Evolutionary conservation across 352 stramenopile species (phyloP), one percentile per base, ranked within the genome.

Genomic region (Halophytophthora polymorphica): DNA sequence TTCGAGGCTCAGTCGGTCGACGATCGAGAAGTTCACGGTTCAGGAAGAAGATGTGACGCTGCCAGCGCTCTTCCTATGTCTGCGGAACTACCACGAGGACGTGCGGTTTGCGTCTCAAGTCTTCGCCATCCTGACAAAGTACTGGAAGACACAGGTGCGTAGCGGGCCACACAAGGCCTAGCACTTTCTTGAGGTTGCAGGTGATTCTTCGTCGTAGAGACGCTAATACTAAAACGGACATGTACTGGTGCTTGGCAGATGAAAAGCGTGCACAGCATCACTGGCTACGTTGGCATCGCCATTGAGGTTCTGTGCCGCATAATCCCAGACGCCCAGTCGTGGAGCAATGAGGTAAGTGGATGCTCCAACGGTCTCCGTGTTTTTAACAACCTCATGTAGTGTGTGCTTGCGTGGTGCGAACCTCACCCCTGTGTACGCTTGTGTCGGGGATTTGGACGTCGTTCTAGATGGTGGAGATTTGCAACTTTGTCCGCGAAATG

Each of bases 401-500:
- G n/a, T n/a, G n/a, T n/a, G n/a, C n/a, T 12, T 39, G 13, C 23
- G 11, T 43, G 22, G 33, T 25, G 17, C 13, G 36, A 12, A 8
- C 15, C 33, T 38, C 3, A 38, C 13, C n/a, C n/a, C n/a, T 38
- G 33, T 38, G 33, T n/a, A 17, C 33, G 15, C 21, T 2, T 50
- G 23, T 22, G 2, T 35, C 18, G 21, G 1, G 8, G 10, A 10
- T 14, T 13, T 6, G 7, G 11, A 35, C 6, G 51, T 41, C 22
- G 6, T 28, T n/a, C 40, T 6, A 85, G 73, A 64, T 78, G n/a
- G 56, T 73, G 11, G 76, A 91, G 18, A 58, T 83, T 2, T 75
- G 62, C 57, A 82, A 83, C 29, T 91, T 91, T 33, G 42, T 88
- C 17, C 73, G 75, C 36, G 64, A 84, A 52, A 73, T 83, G 25